phyloP scores from a whole-genome alignment of 1,139 yeast genomes.

The Hemisphaericaspora lyxosophila region DNA sequence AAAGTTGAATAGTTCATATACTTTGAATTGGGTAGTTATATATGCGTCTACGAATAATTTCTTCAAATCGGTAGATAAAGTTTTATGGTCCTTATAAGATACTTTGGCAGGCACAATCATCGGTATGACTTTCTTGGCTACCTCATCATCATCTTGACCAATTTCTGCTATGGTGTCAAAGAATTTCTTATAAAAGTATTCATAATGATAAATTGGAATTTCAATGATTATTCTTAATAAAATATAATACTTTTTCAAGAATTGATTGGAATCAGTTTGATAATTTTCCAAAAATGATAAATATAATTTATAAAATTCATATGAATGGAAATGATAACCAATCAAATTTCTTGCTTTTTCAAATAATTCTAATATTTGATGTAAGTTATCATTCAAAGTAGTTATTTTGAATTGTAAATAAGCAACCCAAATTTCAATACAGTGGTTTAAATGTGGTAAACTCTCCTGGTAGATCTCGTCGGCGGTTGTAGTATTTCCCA shows the following conservation, averaged over 20 bases:
- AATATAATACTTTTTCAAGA: slow-evolving; percentile 36
- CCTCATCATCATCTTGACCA: slow-evolving; percentile 24
- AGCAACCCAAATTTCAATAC: slow-evolving; percentile 71
- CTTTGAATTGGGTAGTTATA: slow-evolving; percentile 59
- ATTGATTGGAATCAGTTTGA: slow-evolving; percentile 31
- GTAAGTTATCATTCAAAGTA: slow-evolving; percentile 33
- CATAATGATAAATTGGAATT: slow-evolving; percentile 76
- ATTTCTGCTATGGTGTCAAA: slow-evolving; percentile 40
- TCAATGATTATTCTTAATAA: slow-evolving; percentile 63
- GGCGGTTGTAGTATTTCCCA: slow-evolving; percentile 54
- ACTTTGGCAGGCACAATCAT: slow-evolving; percentile 23
- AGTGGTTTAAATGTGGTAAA: slow-evolving; percentile 49
- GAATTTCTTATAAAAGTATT: slow-evolving; percentile 49
- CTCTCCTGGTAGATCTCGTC: slow-evolving; percentile 54
- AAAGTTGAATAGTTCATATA: slow-evolving; percentile 59
- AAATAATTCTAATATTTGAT: slow-evolving; percentile 46
- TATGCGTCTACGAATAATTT: slow-evolving; percentile 53
- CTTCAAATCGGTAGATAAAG: slow-evolving; percentile 32
- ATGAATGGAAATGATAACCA: slow-evolving; percentile 74
- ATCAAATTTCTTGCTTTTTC: slow-evolving; percentile 61
- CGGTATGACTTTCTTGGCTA: slow-evolving; percentile 17
- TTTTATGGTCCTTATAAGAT: slow-evolving; percentile 17
- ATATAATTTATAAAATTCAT: slow-evolving; percentile 75
- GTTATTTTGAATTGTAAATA: slow-evolving; percentile 58
- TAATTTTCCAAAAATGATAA: slow-evolving; percentile 51